Evolutionary conservation across 495 filamentous ascomycete species (phyloP), one percentile per base, ranked within the genome.

Genomic region (Neurospora terricola): DNA sequence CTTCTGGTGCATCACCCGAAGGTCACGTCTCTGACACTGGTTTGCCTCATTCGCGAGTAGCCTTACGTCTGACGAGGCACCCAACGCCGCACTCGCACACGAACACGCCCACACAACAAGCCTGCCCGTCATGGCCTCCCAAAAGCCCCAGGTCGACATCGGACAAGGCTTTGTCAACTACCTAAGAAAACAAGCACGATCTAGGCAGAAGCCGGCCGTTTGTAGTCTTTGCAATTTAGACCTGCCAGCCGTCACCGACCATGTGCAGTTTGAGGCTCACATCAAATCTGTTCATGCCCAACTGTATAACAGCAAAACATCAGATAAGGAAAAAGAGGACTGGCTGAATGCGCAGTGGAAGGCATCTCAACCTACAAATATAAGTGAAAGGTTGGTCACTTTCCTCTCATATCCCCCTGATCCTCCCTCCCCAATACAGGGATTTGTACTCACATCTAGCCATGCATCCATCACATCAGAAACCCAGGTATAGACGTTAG

Each of bases 311-410:
- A 66, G 54, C 54, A 34, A 66, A 18, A 9, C 1, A 4, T 27
- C 72, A 16, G 74, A 74, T 2, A 69, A 76, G 30, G 74, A 73
- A 38, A 74, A 71, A 43, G 30, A 48, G 4, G 59, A 38, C 0
- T 72, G 71, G 71, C 21, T 74, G 1, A 21, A 37, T 36, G 42
- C 66, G 5, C 70, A 74, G 12, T 75, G 74, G 74, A 69, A 66
- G 43, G 69, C 45, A 37, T 68, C 43, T 18, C 9, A 38, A 18
- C 27, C 68, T 66, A 66, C 54, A 36, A 66, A 18, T 66, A 66
- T 18, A 43, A 38, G 11, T 37, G 74, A 75, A 14, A 73, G 69
- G 74, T 75, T 16, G 14, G 71, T 71, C n/a, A n/a, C 69, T 27
- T 43, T 27, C 27, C 69, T 21, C 36, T 6, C 27, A 39, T 71